phyloP scores from a whole-genome alignment of 768 basidiomycete species.

The Serendipita sp. region DNA sequence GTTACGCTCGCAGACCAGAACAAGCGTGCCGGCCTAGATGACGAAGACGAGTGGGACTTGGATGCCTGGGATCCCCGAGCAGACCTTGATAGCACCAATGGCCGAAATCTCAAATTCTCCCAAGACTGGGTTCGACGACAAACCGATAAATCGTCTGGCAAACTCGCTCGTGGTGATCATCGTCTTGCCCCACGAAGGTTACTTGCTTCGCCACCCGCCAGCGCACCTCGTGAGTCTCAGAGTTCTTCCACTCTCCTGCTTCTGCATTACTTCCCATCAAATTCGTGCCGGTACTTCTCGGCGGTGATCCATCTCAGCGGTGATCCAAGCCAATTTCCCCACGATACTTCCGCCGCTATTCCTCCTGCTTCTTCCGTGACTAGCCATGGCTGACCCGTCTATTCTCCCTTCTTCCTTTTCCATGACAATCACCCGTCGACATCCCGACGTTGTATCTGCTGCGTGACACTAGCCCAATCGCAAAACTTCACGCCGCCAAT shows the following conservation, averaged over 20 bases:
- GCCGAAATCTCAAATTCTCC: background rate
- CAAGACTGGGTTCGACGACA: background rate
- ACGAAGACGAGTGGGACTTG: background rate
- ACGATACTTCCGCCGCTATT: background rate
- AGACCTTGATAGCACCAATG: background rate
- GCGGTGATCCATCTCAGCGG: background rate
- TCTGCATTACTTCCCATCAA: background rate
- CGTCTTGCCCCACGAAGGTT: background rate
- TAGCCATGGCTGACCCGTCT: background rate
- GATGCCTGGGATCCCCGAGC: conserved; percentile 1
- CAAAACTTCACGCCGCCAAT: background rate
- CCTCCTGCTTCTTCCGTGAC: background rate
- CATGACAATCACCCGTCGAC: background rate
- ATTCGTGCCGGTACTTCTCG: background rate
- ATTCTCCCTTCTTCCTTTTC: background rate
- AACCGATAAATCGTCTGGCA: background rate
- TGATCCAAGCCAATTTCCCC: background rate
- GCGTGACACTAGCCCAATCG: background rate
- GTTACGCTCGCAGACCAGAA: background rate
- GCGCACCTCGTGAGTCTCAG: background rate
- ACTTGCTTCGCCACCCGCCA: background rate
- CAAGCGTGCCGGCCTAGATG: background rate
- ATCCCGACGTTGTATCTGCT: background rate
- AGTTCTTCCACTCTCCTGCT: background rate
- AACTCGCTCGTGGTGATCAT: background rate